Base-by-base conservation (phyloP, 805 yeast genomes). In the Candida verbasci region DNA sequence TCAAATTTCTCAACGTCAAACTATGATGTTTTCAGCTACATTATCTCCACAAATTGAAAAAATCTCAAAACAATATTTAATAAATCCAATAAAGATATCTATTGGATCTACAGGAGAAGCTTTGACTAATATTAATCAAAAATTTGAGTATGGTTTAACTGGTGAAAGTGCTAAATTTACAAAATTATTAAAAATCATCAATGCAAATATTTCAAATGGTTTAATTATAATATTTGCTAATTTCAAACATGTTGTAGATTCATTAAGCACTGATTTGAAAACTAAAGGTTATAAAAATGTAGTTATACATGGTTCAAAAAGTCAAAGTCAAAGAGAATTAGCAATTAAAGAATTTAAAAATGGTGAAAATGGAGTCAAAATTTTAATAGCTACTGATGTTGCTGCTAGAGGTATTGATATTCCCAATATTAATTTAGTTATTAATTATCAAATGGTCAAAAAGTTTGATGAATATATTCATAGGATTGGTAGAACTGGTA, bases 1-100 rank as follows among this genome's bases (percentile, higher is more conserved):
- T 46, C 47, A 52, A 6, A 34, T 50, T 6, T 41, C 52, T 14
- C 62, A 64, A 20, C 56, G 82, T 35, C 80, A 79, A 34, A 86
- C 94, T 0, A 72, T 87, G 76, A 84, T 91, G 96, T 91, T 86
- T 58, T 86, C 97, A 0, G 97, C 97, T 0, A 93, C 98, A 0
- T 80, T 91, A 78, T 84, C 95, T 0, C 72, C 79, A 0, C 70
- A 77, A 1, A 80, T 88, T 28, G 87, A 84, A 51, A 70, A 68
- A 35, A 58, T 91, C 33, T 77, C 93, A 0, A 56, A 65, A n/a
- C 68, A 70, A 14, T 86, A 84, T 51, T 62, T 89, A 32, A 51
- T 57, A 0, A 59, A 71, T 4, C 89, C 95, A 0, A 82, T 75
- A 0, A 71, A 69, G 24, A 76, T 84, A 3, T 73, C 75, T 24